Conservation (phyloP, 768 basidiomycete genomes). For the Cystobasidium tubakii region DNA sequence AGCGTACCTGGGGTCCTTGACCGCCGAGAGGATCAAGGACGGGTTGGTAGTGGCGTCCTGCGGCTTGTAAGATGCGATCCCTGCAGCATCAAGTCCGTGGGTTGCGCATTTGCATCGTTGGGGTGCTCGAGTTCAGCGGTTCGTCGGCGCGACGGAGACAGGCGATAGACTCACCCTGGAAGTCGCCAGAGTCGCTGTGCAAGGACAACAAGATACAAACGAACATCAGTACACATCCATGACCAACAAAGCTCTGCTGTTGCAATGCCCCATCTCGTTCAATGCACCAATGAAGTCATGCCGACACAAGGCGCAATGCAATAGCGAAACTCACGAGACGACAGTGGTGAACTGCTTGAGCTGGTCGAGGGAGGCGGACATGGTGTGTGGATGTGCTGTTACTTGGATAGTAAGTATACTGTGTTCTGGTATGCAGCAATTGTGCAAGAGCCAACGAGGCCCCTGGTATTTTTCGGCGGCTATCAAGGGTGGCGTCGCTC, state of each 20-base stretch:
- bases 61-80: conserved; percentile 93
- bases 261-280: too few relatives aligned
- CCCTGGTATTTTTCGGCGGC: too few relatives aligned
- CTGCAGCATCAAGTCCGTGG: too few relatives aligned
- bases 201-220: neutral
- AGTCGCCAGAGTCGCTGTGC: conserved; percentile 80
- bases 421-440: neutral
- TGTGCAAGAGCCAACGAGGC: neutral
- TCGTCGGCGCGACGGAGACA: too few relatives aligned
- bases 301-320: too few relatives aligned
- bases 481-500: neutral
- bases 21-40: conserved; percentile 71
- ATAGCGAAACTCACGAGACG: conserved; percentile 55
- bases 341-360: conserved; percentile 90
- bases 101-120: too few relatives aligned
- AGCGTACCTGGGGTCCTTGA: conserved; percentile 79
- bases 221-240: conserved; percentile 57
- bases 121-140: too few relatives aligned
- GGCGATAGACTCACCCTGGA: too few relatives aligned
- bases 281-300: neutral
- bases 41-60: conserved; percentile 99
- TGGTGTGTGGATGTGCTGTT: conserved; percentile 37
- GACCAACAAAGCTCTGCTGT: neutral
- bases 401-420: neutral
- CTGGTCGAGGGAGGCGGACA: conserved; percentile 51